Evolutionary conservation across 371 early-diverging fungal genomes (phyloP), one percentile per base, ranked within the genome.

Genomic region (Sporodiniella umbellata): DNA sequence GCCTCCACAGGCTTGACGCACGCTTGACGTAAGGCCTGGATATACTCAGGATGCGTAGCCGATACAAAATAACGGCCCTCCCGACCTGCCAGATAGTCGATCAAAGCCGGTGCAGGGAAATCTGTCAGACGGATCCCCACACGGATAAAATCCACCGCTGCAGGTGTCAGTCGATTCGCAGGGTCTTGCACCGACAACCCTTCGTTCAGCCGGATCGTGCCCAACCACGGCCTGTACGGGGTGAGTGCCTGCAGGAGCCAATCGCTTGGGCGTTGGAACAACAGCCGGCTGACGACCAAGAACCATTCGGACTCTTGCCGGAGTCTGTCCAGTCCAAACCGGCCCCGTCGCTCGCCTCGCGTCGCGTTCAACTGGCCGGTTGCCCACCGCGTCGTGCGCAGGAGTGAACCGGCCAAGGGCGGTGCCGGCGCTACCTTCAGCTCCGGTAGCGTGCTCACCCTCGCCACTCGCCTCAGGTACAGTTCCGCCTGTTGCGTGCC

Each of bases 151-250:
- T 51, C 14, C 42, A 52, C 7, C 28, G 46, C 10, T 56, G 48
- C n/a, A n/a, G 60, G 48, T 11, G 48, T 42, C 6, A 43, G 22
- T 6, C 10, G 19, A 24, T 47, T 47, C 3, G 35, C 46, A 3
- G 62, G 62, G 19, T 68, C 62, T 7, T 38, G 38, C 8, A 33
- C 45, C 8, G 43, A 51, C 18, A 55, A 25, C 10, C 42, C 26
- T 25, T 61, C 56, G 17, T 47, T 43, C 39, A 40, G 25, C 25
- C 60, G 43, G 11, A 66, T 15, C 14, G 42, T 44, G 1, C 73
- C 77, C 66, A 76, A 58, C 11, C 72, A 38, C 19, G 55, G 58
- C 2, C 51, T 50, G 40, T 70, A 68, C 8, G 71, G 64, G 14
- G 42, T 50, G 15, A 76, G 51, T 8, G 60, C 56, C 17, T 45